Percentiles rank a stretch among this genome's conserved stretches.
phyloP scores from a whole-genome alignment of 805 yeast species.

The Suhomyces xylopsoci region DNA sequence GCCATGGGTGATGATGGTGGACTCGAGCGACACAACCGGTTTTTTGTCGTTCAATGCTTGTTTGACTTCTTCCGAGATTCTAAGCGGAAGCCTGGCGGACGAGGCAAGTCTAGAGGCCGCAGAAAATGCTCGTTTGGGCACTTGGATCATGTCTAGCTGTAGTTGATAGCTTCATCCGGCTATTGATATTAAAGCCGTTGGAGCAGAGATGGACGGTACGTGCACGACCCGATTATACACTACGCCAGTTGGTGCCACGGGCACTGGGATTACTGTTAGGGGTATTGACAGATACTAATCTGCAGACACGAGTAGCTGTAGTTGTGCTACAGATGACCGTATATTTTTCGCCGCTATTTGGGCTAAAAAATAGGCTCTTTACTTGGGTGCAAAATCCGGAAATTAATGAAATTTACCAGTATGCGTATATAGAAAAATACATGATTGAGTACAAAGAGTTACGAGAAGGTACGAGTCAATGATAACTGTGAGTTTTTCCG shows the following conservation, averaged over 20 bases:
- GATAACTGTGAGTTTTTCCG: no score
- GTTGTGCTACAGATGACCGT: neutral
- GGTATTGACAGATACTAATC: neutral
- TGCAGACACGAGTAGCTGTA: neutral
- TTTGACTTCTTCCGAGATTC: slow-evolving; percentile 49
- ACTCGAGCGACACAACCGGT: slow-evolving; percentile 82
- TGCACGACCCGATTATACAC: neutral
- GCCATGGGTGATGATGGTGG: slow-evolving; percentile 89
- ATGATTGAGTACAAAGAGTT: no score
- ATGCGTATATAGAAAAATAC: no score
- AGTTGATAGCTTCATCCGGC: neutral
- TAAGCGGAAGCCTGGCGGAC: slow-evolving; percentile 13
- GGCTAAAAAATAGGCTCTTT: neutral
- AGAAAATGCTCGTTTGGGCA: neutral
- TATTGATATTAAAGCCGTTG: neutral
- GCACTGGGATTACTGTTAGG: neutral
- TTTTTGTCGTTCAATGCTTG: slow-evolving; percentile 55
- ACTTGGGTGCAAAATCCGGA: neutral
- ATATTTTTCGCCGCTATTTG: neutral
- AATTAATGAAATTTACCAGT: no score
- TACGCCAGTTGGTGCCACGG: neutral
- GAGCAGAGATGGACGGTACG: neutral
- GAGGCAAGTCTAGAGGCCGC: neutral
- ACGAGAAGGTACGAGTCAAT: no score
- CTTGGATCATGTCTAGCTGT: neutral